phyloP scores from a whole-genome alignment of 2,329 filamentous ascomycete species.

The Pseudocercospora macadamiae region DNA sequence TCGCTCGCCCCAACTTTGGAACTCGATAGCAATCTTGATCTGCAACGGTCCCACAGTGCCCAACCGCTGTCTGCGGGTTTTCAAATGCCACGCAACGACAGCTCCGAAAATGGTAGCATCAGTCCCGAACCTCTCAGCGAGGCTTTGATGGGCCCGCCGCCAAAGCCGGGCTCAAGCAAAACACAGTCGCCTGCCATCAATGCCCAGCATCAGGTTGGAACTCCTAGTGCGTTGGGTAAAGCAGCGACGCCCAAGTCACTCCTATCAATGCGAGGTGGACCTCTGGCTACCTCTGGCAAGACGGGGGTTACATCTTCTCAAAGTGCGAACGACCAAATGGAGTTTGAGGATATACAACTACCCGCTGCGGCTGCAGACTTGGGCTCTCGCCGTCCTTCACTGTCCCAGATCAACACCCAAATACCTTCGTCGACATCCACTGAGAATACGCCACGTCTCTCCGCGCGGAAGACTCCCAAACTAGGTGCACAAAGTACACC shows the following conservation, averaged over 20 bases:
- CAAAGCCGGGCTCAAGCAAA: constrained; percentile 60
- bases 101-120: constrained; percentile 52
- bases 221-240: constrained; percentile 14
- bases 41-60: constrained; percentile 33
- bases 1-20: constrained; percentile 51
- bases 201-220: constrained; percentile 50
- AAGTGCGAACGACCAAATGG: constrained; percentile 19
- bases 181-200: constrained; percentile 69
- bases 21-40: constrained; percentile 46
- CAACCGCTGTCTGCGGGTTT: constrained; percentile 31
- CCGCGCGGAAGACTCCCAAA: constrained; percentile 70
- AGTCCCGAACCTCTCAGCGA: constrained; percentile 55
- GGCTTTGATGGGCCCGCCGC: constrained; percentile 59
- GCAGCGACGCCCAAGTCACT: constrained; percentile 40
- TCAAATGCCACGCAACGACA: constrained; percentile 35
- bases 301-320: background rate
- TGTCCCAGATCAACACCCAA: constrained; percentile 56
- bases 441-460: constrained; percentile 60
- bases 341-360: constrained; percentile 66
- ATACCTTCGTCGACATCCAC: constrained; percentile 44
- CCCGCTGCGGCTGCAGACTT: constrained; percentile 68
- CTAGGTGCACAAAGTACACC: constrained; percentile 60
- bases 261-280: constrained; percentile 32
- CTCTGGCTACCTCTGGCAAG: background rate
- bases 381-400: constrained; percentile 33